A percentile compares a stretch with the other conserved stretches of the same genome.
phyloP scores from a whole-genome alignment of 352 stramenopile species.

The Globisporangium nunn region DNA sequence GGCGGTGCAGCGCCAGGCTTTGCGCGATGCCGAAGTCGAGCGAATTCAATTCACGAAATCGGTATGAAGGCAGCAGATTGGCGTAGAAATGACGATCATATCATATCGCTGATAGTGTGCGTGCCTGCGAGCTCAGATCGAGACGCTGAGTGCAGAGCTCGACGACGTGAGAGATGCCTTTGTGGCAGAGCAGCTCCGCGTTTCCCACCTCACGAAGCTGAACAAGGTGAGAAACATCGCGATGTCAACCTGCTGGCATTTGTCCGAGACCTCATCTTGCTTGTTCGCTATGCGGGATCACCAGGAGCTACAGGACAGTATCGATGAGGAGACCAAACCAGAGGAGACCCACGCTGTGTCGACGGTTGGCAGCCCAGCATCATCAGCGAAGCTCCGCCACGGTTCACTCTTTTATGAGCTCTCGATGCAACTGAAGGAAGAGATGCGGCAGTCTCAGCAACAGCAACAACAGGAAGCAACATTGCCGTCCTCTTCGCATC shows the following conservation, averaged over 20 bases:
- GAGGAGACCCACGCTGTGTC: not conserved
- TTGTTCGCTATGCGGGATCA: not conserved
- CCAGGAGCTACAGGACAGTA: conserved; percentile 23
- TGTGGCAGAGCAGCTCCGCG: conserved; percentile 22
- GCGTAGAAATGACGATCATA: not conserved
- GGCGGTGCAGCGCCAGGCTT: conserved; percentile 5
- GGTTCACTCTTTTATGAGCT: conserved; percentile 47
- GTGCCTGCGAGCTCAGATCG: conserved; percentile 13
- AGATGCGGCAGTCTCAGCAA: conserved; percentile 11
- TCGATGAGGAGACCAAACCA: conserved; percentile 1
- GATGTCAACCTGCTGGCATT: not conserved
- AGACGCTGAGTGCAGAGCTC: conserved; percentile 18
- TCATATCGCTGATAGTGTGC: not conserved
- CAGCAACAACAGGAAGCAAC: not conserved
- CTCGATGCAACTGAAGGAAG: conserved; percentile 24
- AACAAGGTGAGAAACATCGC: conserved; percentile 17
- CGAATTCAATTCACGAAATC: conserved; percentile 16
- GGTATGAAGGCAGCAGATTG: conserved; percentile 5
- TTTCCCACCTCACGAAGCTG: conserved; percentile 20
- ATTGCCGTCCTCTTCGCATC: not conserved
- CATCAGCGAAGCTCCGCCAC: conserved; percentile 14
- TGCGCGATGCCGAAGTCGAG: conserved; percentile 8
- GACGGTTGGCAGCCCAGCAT: conserved; percentile 2
- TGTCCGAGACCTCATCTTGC: not conserved
- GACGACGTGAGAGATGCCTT: conserved; percentile 33